Conservation (phyloP, 352 stramenopile species). For the Pythium dissotocum region DNA sequence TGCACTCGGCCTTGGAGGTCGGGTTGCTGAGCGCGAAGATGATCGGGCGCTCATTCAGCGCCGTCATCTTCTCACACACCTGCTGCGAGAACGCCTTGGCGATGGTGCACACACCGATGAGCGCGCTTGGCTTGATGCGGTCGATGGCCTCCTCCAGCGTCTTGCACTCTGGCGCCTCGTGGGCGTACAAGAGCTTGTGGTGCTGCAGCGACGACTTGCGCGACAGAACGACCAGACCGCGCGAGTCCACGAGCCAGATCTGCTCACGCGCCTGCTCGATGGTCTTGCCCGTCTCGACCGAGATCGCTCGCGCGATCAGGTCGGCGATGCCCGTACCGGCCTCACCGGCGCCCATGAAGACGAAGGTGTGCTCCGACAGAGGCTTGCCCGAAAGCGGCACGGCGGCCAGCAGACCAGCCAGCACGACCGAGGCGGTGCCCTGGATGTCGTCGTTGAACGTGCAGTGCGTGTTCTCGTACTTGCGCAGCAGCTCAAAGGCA, state of each 20-base stretch:
- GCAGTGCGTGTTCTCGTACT: slow-evolving; percentile 84
- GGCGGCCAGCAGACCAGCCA: slow-evolving; percentile 77
- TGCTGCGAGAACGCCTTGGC: slow-evolving; percentile 88
- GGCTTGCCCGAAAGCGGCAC: slow-evolving; percentile 70
- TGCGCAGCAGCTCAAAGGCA: slow-evolving; percentile 82
- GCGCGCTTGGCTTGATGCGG: slow-evolving; percentile 89
- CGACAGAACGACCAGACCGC: slow-evolving; percentile 81
- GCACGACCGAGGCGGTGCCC: slow-evolving; percentile 73
- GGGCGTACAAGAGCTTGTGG: slow-evolving; percentile 89
- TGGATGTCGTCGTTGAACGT: slow-evolving; percentile 99
- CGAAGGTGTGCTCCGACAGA: slow-evolving; percentile 93
- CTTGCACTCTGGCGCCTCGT: slow-evolving; percentile 66
- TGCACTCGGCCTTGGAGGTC: slow-evolving; percentile 96
- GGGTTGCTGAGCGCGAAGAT: slow-evolving; percentile 98
- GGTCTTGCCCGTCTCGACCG: slow-evolving; percentile 83
- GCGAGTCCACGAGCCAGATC: slow-evolving; percentile 93
- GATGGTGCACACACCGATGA: slow-evolving; percentile 95
- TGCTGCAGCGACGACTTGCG: slow-evolving; percentile 81
- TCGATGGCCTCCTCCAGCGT: slow-evolving; percentile 80
- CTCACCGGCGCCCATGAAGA: slow-evolving; percentile 93
- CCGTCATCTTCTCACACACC: slow-evolving; percentile 89
- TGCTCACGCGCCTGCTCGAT: slow-evolving; percentile 89
- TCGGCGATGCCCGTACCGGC: slow-evolving; percentile 95
- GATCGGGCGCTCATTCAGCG: slow-evolving; percentile 90
- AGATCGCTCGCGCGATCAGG: slow-evolving; percentile 91